A percentile compares a stretch with the other conserved stretches of the same genome.
Evolutionary conservation across 2,329 filamentous ascomycete species (phyloP).

Genomic region (Colletotrichum siamense): DNA sequence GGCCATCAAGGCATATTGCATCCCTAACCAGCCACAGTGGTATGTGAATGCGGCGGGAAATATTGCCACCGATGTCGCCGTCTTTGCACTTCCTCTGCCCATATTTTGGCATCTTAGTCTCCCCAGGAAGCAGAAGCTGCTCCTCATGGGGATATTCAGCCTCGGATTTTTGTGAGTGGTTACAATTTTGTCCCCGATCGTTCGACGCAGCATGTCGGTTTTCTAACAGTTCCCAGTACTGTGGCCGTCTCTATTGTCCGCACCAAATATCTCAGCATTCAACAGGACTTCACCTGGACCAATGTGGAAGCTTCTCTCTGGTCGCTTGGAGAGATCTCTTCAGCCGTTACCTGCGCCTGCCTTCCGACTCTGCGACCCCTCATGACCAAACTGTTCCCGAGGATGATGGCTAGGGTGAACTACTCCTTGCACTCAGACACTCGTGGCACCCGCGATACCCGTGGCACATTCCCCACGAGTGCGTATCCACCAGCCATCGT

Average conservation of each 20-base stretch:
- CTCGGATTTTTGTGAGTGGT: slow-evolving; percentile 32
- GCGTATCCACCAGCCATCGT: neutral
- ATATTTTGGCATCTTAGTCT: slow-evolving; percentile 28
- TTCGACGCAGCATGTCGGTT: neutral
- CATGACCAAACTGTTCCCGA: slow-evolving; percentile 14
- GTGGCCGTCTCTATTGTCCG: slow-evolving; percentile 28
- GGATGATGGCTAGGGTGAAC: slow-evolving; percentile 10
- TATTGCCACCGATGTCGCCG: slow-evolving; percentile 30
- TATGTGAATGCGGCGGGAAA: slow-evolving; percentile 32
- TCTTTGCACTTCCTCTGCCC: slow-evolving; percentile 30
- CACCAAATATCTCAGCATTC: slow-evolving; percentile 22
- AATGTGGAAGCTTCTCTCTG: slow-evolving; percentile 28
- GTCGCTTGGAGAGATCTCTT: slow-evolving; percentile 28
- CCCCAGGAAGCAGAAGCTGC: slow-evolving; percentile 24
- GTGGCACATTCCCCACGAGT: neutral
- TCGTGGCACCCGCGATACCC: slow-evolving; percentile 1
- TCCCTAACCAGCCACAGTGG: slow-evolving; percentile 25
- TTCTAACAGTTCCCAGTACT: slow-evolving; percentile 18
- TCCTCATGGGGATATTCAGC: slow-evolving; percentile 31
- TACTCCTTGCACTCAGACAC: slow-evolving; percentile 8
- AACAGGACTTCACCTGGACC: slow-evolving; percentile 26
- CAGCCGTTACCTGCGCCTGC: slow-evolving; percentile 26
- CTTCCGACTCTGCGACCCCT: slow-evolving; percentile 29
- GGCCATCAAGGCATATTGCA: slow-evolving; percentile 22
- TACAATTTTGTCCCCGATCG: neutral